Percentiles rank a stretch among this genome's conserved stretches.
Conservation (phyloP, 2,329 filamentous ascomycete species). For the Septoria linicola region DNA sequence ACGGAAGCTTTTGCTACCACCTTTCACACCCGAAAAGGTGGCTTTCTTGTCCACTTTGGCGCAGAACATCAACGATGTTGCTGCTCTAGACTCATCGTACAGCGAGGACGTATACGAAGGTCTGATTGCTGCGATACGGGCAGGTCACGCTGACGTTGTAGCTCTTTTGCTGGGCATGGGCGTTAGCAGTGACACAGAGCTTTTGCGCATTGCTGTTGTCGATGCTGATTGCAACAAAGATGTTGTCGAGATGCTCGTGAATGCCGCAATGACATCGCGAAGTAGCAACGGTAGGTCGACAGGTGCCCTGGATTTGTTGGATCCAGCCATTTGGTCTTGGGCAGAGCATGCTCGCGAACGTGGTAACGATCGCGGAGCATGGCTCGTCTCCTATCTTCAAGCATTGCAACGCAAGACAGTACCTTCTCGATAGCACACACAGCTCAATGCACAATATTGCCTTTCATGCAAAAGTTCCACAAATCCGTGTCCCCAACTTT, state of each 20-base stretch:
- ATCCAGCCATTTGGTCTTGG: constrained; percentile 39
- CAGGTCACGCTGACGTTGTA: constrained; percentile 26
- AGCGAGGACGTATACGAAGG: constrained; percentile 34
- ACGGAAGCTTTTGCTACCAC: constrained; percentile 23
- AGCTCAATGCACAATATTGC: neutral
- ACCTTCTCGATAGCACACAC: constrained; percentile 1
- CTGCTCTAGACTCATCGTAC: constrained; percentile 22
- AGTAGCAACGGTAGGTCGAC: neutral
- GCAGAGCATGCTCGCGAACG: constrained; percentile 30
- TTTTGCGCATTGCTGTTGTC: constrained; percentile 35
- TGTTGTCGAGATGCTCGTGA: constrained; percentile 30
- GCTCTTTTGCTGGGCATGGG: constrained; percentile 29
- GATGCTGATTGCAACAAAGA: constrained; percentile 35
- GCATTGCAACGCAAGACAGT: constrained; percentile 13
- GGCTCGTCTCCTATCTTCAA: constrained; percentile 33
- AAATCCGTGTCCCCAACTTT: neutral
- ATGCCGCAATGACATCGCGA: neutral
- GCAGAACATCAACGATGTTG: constrained; percentile 16
- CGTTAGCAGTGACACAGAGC: constrained; percentile 28
- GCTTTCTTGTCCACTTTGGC: constrained; percentile 19
- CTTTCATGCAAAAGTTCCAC: neutral
- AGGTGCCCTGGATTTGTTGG: constrained; percentile 33
- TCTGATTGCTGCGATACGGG: constrained; percentile 32
- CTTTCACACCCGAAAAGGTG: constrained; percentile 19
- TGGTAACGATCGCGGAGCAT: constrained; percentile 32